Base-by-base conservation (phyloP, 2,329 filamentous ascomycete species). In the Penicillium sp. region DNA sequence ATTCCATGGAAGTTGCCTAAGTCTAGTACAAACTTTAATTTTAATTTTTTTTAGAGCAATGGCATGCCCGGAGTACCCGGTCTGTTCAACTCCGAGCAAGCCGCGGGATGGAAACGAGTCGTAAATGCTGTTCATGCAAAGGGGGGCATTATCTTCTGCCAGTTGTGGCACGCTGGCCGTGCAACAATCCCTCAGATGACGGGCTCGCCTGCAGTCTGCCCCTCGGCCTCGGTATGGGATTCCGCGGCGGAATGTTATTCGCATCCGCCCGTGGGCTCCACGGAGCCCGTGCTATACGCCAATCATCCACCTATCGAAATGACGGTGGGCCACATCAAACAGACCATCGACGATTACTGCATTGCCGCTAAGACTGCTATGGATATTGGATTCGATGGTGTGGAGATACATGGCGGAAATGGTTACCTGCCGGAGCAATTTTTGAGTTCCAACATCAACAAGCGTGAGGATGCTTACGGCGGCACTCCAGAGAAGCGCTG, bases 401-500 rank as follows among this genome's bases (percentile, higher is more conserved):
- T 82, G 2, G 80, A 82, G 58, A 66, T 82, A 14, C 80, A 82
- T 57, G 70, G 67, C 2, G 77, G 68, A 4, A 82, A 82, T 56
- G 80, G 79, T 1, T 82, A 82, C 53, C 70, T 83, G 4, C 73
- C 78, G 0, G 80, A 83, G 58, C 80, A 83, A 57, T 83, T 83
- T 63, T 64, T 78, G 5, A 78, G 79, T 57, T 77, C 78, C 40
- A 78, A 75, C 33, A 70, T 76, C 58, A 84, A 83, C 66, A 73
- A 72, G 58, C 71, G 81, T 25, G 79, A 74, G 0, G 80, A 84
- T 60, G 67, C 70, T 11, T 83, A 80, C 58, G 81, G 81, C 10
- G 81, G 81, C 6, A 77, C 72, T 3, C 70, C 80, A 1, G 75
- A 81, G 63, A 80, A 81, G 55, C 73, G 80, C n/a, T 81, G 77